Percentiles rank a stretch among this genome's conserved stretches.
Conservation (phyloP, 2,329 filamentous ascomycete species). For the Calonectria hongkongensis region DNA sequence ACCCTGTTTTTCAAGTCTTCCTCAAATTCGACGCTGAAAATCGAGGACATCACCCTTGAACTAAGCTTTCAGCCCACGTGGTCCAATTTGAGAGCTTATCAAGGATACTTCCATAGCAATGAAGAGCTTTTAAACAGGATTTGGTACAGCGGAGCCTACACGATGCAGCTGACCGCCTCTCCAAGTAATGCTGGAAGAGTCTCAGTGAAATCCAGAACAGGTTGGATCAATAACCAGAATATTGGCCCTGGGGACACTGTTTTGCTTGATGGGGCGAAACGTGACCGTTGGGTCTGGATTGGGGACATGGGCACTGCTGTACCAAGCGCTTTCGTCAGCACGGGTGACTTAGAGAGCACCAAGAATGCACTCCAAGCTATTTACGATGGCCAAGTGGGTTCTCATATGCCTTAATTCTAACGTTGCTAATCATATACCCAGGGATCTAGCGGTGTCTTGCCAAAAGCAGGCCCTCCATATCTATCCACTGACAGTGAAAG, state of each 20-base stretch:
- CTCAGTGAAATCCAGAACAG: not conserved
- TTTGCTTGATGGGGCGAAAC: conserved; percentile 73
- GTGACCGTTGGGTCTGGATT: conserved; percentile 76
- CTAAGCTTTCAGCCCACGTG: conserved; percentile 63
- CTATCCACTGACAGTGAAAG: conserved; percentile 13
- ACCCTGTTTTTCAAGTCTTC: not conserved
- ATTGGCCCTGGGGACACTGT: conserved; percentile 46
- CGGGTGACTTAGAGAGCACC: conserved; percentile 70
- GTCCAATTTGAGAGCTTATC: conserved; percentile 70
- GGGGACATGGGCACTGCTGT: conserved; percentile 77
- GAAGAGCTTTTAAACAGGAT: conserved; percentile 68
- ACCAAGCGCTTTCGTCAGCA: conserved; percentile 72
- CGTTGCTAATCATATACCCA: not conserved
- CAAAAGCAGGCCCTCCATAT: conserved; percentile 16
- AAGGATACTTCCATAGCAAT: conserved; percentile 72
- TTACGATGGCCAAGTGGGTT: conserved; percentile 64
- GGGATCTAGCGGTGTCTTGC: not conserved
- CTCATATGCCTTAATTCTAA: not conserved
- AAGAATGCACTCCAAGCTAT: conserved; percentile 69
- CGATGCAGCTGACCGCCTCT: not conserved
- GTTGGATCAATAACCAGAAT: conserved; percentile 52
- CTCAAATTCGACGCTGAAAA: not conserved
- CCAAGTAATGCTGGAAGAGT: not conserved
- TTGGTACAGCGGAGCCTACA: conserved; percentile 21
- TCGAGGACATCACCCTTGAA: conserved; percentile 49